A percentile compares a stretch with the other conserved stretches of the same genome.
phyloP scores from a whole-genome alignment of 2,329 filamentous ascomycete genomes.

The Bipolaris zeicola region DNA sequence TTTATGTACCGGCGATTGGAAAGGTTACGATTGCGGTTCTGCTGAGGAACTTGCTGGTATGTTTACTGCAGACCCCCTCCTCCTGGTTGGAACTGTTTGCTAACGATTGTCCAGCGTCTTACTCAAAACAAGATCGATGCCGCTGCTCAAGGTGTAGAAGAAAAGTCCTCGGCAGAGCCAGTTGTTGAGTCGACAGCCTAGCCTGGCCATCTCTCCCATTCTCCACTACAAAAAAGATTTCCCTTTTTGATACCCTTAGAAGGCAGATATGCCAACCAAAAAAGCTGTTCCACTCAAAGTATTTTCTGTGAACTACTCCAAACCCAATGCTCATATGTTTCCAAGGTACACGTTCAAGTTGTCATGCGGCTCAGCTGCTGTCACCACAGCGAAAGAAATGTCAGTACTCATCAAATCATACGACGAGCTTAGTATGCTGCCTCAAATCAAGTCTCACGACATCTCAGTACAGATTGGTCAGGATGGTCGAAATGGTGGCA shows the following conservation, averaged over 20 bases:
- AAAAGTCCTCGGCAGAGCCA: slow-evolving; percentile 28
- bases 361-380: background rate
- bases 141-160: slow-evolving; percentile 29
- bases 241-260: slow-evolving; percentile 38
- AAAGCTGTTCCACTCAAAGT: slow-evolving; percentile 9
- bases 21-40: slow-evolving; percentile 96
- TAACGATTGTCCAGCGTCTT: slow-evolving; percentile 46
- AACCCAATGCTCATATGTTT: too few relatives aligned
- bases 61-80: slow-evolving; percentile 41
- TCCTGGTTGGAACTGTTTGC: background rate
- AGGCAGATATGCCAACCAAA: slow-evolving; percentile 23
- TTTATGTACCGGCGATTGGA: slow-evolving; percentile 95
- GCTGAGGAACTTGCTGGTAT: slow-evolving; percentile 83
- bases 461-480: background rate
- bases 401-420: background rate
- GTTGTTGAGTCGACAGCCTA: slow-evolving; percentile 16
- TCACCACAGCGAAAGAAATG: background rate
- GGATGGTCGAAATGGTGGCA: too few relatives aligned
- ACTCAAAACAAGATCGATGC: slow-evolving; percentile 51
- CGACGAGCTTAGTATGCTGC: background rate
- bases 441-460: background rate
- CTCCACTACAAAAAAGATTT: background rate
- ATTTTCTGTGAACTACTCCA: background rate
- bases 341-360: too few relatives aligned
- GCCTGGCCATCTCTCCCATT: background rate